Percentiles rank a stretch among this genome's conserved stretches.
These are phyloP conservation scores for apple (Malus domestica) DNA, from an alignment of 306 rosid genomes.

Conservation along the genomic window ASM211411v1 NC_041789.1:31311001-31311500, in stretches of 20 bases:
- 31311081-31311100: constrained; percentile 5
- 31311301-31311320: constrained; percentile 82
- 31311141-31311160: constrained; percentile 99
- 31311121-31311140: constrained; percentile 93
- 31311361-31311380: constrained; percentile 66
- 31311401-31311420: constrained; percentile 28
- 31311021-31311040: not conserved
- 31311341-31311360: constrained; percentile 67
- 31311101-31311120: constrained; percentile 63
- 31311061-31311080: not conserved
- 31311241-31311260: not conserved
- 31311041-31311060: not conserved
- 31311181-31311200: constrained; percentile 90
- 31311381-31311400: constrained; percentile 99
- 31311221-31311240: constrained; percentile 17
- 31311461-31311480: not conserved
- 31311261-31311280: not conserved
- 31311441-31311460: not conserved
- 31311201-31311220: constrained; percentile 90
- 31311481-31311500: constrained; percentile 48
- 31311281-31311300: constrained; percentile 60
- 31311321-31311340: constrained; percentile 79
- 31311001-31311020: not conserved
- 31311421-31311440: constrained; percentile 7
- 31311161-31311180: constrained; percentile 99